phyloP scores from a whole-genome alignment of 2,329 filamentous ascomycete species.

The Keithomyces neogunnii region DNA sequence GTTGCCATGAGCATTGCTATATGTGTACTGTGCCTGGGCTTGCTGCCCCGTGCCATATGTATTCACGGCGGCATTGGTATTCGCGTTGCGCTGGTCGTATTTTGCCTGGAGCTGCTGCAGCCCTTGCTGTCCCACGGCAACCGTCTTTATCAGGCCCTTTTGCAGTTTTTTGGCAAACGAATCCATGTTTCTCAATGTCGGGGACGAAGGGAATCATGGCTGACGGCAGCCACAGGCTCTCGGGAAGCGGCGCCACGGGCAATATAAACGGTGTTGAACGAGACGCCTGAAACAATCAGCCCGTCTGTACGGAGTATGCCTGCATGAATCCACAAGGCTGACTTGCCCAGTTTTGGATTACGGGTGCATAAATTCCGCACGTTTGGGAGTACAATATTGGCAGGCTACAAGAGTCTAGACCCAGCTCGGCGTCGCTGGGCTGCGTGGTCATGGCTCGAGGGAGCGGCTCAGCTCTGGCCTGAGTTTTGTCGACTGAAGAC shows the following conservation, averaged over 20 bases:
- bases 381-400: slow-evolving; percentile 2
- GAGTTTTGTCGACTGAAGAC: too few species aligned
- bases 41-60: neutral
- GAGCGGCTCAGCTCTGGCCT: too few species aligned
- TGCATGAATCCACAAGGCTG: neutral
- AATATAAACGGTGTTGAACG: too few species aligned
- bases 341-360: neutral
- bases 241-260: too few species aligned
- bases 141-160: slow-evolving; percentile 9
- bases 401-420: slow-evolving; percentile 4
- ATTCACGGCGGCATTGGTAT: neutral
- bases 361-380: neutral
- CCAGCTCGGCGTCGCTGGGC: neutral
- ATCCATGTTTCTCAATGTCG: slow-evolving; percentile 5
- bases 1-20: neutral
- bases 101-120: slow-evolving; percentile 10
- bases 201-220: neutral
- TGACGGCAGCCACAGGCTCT: neutral
- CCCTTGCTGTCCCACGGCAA: slow-evolving; percentile 11
- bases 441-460: neutral
- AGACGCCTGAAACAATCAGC: too few species aligned
- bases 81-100: slow-evolving; percentile 2
- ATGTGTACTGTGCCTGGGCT: neutral
- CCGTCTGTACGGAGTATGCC: too few species aligned
- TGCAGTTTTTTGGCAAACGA: slow-evolving; percentile 9